Evolutionary conservation across 2,329 filamentous ascomycete genomes (phyloP).

Genomic region (Hysterium pulicare): DNA sequence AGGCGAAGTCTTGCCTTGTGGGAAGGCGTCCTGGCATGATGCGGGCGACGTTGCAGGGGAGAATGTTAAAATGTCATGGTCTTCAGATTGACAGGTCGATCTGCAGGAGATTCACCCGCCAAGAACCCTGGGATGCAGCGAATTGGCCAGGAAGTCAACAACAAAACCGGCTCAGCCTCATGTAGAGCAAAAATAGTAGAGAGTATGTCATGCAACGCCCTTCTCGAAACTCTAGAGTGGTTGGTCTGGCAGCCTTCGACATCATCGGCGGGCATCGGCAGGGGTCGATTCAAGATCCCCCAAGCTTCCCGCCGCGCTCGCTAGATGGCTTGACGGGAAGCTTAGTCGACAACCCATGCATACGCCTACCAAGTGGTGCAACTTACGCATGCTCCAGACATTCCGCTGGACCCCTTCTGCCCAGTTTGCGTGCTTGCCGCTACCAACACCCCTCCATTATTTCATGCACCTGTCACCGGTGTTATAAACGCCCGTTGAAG

Average conservation of each 20-base stretch:
- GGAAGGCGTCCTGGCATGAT: constrained; percentile 44
- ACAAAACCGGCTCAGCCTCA: background rate
- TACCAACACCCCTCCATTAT: too few species aligned
- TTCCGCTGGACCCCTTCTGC: too few species aligned
- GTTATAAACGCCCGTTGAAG: too few species aligned
- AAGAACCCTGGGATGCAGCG: background rate
- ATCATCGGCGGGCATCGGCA: background rate
- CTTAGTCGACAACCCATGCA: background rate
- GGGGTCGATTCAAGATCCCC: background rate
- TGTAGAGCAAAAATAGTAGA: background rate
- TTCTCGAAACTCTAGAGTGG: background rate
- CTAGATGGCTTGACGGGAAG: background rate
- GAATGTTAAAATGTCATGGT: background rate
- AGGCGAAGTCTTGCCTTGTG: constrained; percentile 41
- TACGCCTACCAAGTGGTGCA: too few species aligned
- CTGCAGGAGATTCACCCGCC: background rate
- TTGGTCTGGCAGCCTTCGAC: background rate
- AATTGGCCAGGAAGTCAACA: background rate
- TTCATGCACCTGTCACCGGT: too few species aligned
- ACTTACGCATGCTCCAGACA: too few species aligned
- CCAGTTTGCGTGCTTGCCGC: too few species aligned
- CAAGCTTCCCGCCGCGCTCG: background rate
- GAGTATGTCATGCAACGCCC: background rate
- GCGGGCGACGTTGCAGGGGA: constrained; percentile 10
- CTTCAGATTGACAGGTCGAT: background rate